A percentile compares a stretch with the other conserved stretches of the same genome.
phyloP scores from a whole-genome alignment of 2,329 filamentous ascomycete species.

The Aspergillus candidus region DNA sequence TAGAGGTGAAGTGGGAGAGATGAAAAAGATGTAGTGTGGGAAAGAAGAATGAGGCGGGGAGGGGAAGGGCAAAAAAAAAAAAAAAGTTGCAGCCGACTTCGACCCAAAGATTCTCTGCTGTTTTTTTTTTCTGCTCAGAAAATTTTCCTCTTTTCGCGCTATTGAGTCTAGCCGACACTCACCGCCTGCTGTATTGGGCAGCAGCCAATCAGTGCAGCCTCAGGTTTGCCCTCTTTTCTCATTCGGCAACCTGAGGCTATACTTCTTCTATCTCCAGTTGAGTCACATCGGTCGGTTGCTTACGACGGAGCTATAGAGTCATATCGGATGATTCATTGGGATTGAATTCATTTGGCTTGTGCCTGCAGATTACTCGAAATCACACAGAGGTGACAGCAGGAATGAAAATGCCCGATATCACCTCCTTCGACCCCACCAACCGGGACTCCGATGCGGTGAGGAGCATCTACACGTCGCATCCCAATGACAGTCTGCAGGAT shows the following conservation, averaged over 20 bases:
- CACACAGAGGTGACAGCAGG: too few relatives aligned
- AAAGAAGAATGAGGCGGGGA: conserved; percentile 17
- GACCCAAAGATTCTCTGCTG: background rate
- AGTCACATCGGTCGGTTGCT: background rate
- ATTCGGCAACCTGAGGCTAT: background rate
- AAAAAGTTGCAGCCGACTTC: background rate
- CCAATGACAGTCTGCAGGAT: conserved; percentile 21
- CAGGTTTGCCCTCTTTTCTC: conserved; percentile 4
- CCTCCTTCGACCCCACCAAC: conserved; percentile 19
- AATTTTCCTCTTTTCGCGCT: conserved; percentile 10
- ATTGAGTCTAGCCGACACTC: conserved; percentile 16
- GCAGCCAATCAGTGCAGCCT: too few relatives aligned
- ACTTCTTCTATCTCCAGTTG: background rate
- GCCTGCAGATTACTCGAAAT: too few relatives aligned
- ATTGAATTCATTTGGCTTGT: too few relatives aligned
- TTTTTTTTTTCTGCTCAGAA: background rate
- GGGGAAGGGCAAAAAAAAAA: conserved; percentile 17
- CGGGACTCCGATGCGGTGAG: conserved; percentile 11
- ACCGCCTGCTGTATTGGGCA: conserved; percentile 15
- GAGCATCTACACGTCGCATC: conserved; percentile 1
- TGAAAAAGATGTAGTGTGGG: conserved; percentile 14
- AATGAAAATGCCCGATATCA: conserved; percentile 29
- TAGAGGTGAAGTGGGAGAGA: conserved; percentile 11
- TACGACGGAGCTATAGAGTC: too few relatives aligned
- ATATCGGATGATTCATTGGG: too few relatives aligned